These are phyloP conservation scores for Wickerhamomyces sydowiorum DNA, from an alignment of 805 yeast species.

Conservation along the genomic window DNA sequence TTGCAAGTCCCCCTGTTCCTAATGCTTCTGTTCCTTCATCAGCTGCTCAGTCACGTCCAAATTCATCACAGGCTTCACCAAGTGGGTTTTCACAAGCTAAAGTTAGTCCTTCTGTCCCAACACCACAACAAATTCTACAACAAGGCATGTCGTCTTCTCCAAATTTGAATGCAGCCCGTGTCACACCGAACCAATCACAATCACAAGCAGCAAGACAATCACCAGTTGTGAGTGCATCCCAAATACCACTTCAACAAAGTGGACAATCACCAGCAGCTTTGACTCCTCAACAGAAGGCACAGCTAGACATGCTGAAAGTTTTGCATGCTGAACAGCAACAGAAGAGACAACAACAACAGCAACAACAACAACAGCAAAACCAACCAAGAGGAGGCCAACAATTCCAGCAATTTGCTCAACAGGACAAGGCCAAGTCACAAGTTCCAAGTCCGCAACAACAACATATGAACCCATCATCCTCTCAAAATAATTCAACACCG, in stretches of 20 bases:
- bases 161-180: not conserved
- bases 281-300: conserved; percentile 26
- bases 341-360: conserved; percentile 15
- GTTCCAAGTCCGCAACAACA: conserved; percentile 21
- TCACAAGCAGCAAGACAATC: conserved; percentile 17
- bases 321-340: conserved; percentile 23
- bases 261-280: conserved; percentile 7
- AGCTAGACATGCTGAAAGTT: conserved; percentile 19
- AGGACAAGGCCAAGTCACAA: conserved; percentile 18
- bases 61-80: conserved; percentile 1
- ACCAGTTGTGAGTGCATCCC: conserved; percentile 5
- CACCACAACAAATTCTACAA: conserved; percentile 36
- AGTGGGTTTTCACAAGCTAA: conserved; percentile 6
- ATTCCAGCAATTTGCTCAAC: conserved; percentile 2
- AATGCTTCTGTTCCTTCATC: conserved; percentile 6
- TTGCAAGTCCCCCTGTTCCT: conserved; percentile 12
- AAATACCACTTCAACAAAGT: conserved; percentile 5
- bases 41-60: not conserved
- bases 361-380: conserved; percentile 5
- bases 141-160: conserved; percentile 12
- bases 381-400: not conserved
- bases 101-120: conserved; percentile 19
- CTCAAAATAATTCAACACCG: not conserved
- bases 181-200: conserved; percentile 29
- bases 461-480: conserved; percentile 5